These are phyloP conservation scores for Paecilomyces variotii DNA, from an alignment of 2,329 filamentous ascomycete species.

Conservation along the genomic window DNA sequence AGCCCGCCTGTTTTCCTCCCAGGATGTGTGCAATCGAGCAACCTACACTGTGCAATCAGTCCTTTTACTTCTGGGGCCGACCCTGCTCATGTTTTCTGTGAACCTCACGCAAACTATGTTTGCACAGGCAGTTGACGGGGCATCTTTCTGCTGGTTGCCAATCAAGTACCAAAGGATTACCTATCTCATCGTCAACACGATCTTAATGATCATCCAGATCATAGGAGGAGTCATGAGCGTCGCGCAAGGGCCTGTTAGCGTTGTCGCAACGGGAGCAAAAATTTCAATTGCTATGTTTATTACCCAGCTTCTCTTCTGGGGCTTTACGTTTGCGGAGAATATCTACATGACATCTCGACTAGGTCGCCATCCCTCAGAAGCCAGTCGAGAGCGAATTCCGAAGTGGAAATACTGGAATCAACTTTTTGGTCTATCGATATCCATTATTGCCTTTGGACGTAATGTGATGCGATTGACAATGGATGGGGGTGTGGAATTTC, in stretches of 20 bases:
- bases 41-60: conserved; percentile 4
- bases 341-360: neutral
- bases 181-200: neutral
- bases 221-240: neutral
- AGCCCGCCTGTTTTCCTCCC: neutral
- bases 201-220: neutral
- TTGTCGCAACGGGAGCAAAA: neutral
- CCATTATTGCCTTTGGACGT: conserved; percentile 5
- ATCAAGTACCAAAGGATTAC: neutral
- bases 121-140: neutral
- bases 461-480: conserved; percentile 8
- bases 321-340: neutral
- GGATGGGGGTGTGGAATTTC: conserved; percentile 5
- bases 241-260: neutral
- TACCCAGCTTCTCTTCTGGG: neutral
- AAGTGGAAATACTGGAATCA: neutral
- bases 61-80: conserved; percentile 6
- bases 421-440: neutral
- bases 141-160: neutral
- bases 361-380: neutral
- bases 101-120: conserved; percentile 3
- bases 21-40: neutral
- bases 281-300: neutral
- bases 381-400: neutral
- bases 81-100: conserved; percentile 8